phyloP scores from a whole-genome alignment of 257 asterid species.

The Henckelia pumila region DNA sequence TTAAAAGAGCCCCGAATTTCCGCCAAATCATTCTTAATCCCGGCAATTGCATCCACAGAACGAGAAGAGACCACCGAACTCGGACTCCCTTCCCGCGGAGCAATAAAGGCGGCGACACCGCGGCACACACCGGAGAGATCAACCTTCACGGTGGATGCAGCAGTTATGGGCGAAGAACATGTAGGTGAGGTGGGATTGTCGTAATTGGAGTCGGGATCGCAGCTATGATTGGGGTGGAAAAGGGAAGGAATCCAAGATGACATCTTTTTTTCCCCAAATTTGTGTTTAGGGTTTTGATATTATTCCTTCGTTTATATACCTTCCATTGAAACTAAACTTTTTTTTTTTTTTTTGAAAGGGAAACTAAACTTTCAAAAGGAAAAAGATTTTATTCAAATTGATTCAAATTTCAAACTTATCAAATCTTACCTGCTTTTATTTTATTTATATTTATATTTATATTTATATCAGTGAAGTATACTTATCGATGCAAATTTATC shows the following conservation, averaged over 20 bases:
- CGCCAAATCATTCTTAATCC: constrained; percentile 65
- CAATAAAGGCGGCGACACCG: constrained; percentile 69
- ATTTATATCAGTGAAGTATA: too few species aligned
- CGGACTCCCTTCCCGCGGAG: constrained; percentile 43
- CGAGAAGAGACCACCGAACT: constrained; percentile 23
- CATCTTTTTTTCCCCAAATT: constrained; percentile 36
- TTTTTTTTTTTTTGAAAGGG: too few species aligned
- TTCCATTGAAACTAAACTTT: too few species aligned
- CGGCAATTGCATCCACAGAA: constrained; percentile 41
- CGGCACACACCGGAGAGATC: constrained; percentile 55
- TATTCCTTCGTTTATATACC: not conserved
- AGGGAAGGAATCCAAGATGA: constrained; percentile 64
- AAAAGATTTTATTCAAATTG: not conserved
- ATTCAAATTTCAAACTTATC: not conserved
- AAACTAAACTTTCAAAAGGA: too few species aligned
- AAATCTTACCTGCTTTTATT: not conserved
- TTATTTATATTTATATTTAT: too few species aligned
- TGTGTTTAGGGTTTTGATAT: not conserved
- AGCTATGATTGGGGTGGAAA: constrained; percentile 32
- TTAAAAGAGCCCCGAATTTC: constrained; percentile 72
- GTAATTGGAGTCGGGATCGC: constrained; percentile 28
- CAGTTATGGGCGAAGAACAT: constrained; percentile 28
- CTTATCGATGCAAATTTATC: too few species aligned
- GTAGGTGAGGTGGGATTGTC: constrained; percentile 24
- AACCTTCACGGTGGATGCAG: constrained; percentile 35